Base-by-base conservation (phyloP, 192 early-diverging fungal genomes). In the Spizellomyces sp. region DNA sequence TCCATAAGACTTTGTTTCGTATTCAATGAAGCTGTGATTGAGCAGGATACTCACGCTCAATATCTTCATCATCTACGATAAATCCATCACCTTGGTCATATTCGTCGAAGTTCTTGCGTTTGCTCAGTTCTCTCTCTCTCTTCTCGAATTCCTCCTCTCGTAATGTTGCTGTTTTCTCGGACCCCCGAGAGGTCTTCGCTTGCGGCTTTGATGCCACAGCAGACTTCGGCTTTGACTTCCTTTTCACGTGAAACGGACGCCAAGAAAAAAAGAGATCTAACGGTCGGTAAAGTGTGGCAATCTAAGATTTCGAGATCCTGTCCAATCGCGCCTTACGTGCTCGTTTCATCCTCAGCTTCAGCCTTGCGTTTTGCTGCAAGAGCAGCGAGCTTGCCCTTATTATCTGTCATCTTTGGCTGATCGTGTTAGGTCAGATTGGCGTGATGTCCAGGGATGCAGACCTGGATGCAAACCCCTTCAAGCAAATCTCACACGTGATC, bases 1-100 rank as follows among this genome's bases (percentile, higher is more conserved):
- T 15, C 0, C 46, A 45, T 43, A 27, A 54, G 48, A 12, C 47
- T 4, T 19, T 43, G 9, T 19, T 60, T 69, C 27, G 46, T 71
- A 9, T 36, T 42, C 74, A 48, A 54, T 19, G 58, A 55, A 19
- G 69, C 47, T 3, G 14, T 48, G 4, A 27, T 27, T 70, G 59
- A 17, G 27, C 73, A 6, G 61, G 66, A 6, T 78, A 67, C 47
- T 72, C 74, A 41, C 69, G 70, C 48, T 77, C 79, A 7, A 77
- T 75, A 4, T 75, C 77, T 8, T 79, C 77, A 22, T 45, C 50
- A 27, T 67, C 65, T 3, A 67, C 77, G 9, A 79, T 5, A 45
- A 79, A 79, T 54, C 77, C 77, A 55, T 79, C 77, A 4, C 50
- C 74, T 22, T 64, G 61, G 52, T 79, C 73, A 55, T 79, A 75